Base-by-base conservation (phyloP, 345 rosid species). In the Linum tenue region DNA sequence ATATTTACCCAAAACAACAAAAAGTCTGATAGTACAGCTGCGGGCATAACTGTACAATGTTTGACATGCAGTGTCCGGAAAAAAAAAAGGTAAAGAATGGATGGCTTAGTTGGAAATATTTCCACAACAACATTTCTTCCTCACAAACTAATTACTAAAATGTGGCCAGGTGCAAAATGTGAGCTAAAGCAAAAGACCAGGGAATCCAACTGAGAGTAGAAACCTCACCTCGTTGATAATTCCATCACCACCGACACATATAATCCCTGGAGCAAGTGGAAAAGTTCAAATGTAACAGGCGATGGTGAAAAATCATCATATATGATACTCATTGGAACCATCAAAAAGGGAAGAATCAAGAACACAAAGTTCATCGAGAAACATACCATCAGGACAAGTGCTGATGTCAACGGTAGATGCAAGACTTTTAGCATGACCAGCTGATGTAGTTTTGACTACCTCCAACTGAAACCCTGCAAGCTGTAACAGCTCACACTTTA, bases 211-310 rank as follows among this genome's bases (percentile, higher is more conserved):
- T 39, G 53, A 73, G 64, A 38, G 50, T 14, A 43, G 41, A 62
- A 60, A 5, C 15, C 96, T 69, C 36, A 90, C 97, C 99, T 94
- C 96, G 62, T 90, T 94, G 73, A 94, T 89, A 72, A 94, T 88
- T 63, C 99, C 99, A 72, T 94, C 99, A 67, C 99, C 99, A 48
- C 99, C 99, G 61, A 94, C 87, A 53, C 99, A 94, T 36, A 94
- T 90, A 50, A 94, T 94, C 56, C 99, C 99, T 94, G 83, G 39
- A 66, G 50, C 69, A 70, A 36, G 14, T 65, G 60, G 40, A 73
- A 73, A 38, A 56, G 62, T 38, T 67, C 61, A 78, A 72, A 70
- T 66, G 39, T 22, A 64, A 40, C 40, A 38, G 16, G 7, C 17
- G 9, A 58, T 56, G 61, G 63, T n/a, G 57, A 48, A 48, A 48